phyloP scores from a whole-genome alignment of 352 stramenopile species.

The Salisapilia sapeloensis region DNA sequence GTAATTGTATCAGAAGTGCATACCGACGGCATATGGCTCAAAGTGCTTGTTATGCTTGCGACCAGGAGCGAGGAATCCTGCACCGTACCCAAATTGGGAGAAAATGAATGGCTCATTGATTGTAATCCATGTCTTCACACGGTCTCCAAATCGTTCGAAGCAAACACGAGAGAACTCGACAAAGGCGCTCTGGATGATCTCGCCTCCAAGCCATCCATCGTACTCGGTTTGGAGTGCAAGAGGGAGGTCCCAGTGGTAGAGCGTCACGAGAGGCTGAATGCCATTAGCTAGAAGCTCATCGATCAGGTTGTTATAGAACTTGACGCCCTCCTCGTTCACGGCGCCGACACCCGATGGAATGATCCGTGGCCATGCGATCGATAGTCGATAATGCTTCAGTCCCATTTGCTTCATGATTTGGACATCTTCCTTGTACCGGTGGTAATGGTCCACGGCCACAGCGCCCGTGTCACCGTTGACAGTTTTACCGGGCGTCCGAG shows the following conservation, averaged over 20 bases:
- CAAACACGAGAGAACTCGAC: slow-evolving; percentile 72
- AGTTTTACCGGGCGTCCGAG: slow-evolving; percentile 31
- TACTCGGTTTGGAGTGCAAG: slow-evolving; percentile 67
- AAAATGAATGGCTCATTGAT: slow-evolving; percentile 86
- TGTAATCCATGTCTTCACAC: slow-evolving; percentile 87
- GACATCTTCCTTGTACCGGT: slow-evolving; percentile 80
- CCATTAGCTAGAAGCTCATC: slow-evolving; percentile 32
- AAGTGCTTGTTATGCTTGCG: slow-evolving; percentile 17
- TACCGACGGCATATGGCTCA: slow-evolving; percentile 73
- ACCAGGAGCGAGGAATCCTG: slow-evolving; percentile 68
- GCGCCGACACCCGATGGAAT: slow-evolving; percentile 51
- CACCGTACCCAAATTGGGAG: slow-evolving; percentile 71
- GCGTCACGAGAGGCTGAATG: slow-evolving; percentile 71
- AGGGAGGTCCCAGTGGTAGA: slow-evolving; percentile 94
- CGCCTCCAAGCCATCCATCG: slow-evolving; percentile 36
- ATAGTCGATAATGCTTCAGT: slow-evolving; percentile 83
- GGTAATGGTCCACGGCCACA: slow-evolving; percentile 84
- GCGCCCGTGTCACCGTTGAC: slow-evolving; percentile 69
- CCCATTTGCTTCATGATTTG: slow-evolving; percentile 81
- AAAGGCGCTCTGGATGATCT: slow-evolving; percentile 43
- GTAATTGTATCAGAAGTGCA: too few species aligned
- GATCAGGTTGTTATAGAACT: slow-evolving; percentile 74
- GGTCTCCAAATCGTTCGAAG: slow-evolving; percentile 82
- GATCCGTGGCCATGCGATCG: slow-evolving; percentile 85
- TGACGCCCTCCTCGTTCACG: slow-evolving; percentile 64